Conservation (phyloP, 2,329 filamentous ascomycete species). For the Penicillium sclerotiorum region DNA sequence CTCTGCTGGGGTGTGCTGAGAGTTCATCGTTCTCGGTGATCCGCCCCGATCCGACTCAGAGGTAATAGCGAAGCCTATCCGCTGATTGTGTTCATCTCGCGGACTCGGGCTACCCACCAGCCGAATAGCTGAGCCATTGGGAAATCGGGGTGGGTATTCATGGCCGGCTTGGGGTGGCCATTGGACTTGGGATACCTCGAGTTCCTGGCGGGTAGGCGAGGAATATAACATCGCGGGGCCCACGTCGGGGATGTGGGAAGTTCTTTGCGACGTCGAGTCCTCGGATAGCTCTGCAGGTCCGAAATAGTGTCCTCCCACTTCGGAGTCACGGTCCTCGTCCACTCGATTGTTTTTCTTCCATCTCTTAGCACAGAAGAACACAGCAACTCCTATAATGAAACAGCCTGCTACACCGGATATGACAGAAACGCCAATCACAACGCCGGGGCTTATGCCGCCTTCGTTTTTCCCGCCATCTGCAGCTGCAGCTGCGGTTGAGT, state of each 20-base stretch:
- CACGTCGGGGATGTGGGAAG: constrained; percentile 19
- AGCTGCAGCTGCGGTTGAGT: constrained; percentile 4
- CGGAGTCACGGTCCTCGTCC: constrained; percentile 39
- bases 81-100: constrained; percentile 1
- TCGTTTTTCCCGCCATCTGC: constrained; percentile 4
- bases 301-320: constrained; percentile 44
- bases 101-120: background rate
- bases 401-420: constrained; percentile 37
- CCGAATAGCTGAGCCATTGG: constrained; percentile 25
- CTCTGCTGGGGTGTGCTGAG: constrained; percentile 42
- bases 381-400: constrained; percentile 36
- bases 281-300: constrained; percentile 37
- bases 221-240: constrained; percentile 11
- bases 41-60: constrained; percentile 29
- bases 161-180: constrained; percentile 14
- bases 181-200: constrained; percentile 18
- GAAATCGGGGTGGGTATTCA: constrained; percentile 23
- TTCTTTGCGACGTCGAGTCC: constrained; percentile 24
- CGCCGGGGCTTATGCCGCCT: constrained; percentile 28
- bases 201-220: constrained; percentile 13
- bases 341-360: constrained; percentile 28
- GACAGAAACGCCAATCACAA: constrained; percentile 42
- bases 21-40: constrained; percentile 35
- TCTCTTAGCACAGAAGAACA: constrained; percentile 36
- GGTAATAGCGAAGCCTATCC: constrained; percentile 24